Percentiles rank a stretch among this genome's conserved stretches.
Conservation (phyloP, 139 green algal genomes). For the Chlorella sp. region DNA sequence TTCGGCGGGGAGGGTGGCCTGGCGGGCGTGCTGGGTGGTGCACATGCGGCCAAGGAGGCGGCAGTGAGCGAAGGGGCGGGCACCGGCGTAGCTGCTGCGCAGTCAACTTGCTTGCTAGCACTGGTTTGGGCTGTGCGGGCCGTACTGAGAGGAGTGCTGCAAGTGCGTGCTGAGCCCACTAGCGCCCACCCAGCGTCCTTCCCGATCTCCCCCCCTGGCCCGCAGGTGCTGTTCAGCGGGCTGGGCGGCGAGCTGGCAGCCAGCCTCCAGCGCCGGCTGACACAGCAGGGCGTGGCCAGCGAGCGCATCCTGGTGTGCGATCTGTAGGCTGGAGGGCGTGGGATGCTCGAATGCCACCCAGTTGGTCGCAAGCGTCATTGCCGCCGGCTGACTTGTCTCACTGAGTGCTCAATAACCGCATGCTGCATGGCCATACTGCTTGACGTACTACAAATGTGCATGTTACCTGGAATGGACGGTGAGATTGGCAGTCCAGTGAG, state of each 20-base stretch:
- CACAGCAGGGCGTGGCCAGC: slow-evolving; percentile 57
- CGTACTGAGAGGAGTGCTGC: too few species aligned
- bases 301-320: slow-evolving; percentile 78
- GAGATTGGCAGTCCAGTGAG: too few species aligned
- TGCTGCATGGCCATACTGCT: not conserved
- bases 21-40: slow-evolving; percentile 4
- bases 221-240: slow-evolving; percentile 70
- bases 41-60: not conserved
- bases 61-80: slow-evolving; percentile 13
- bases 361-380: too few species aligned
- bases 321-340: too few species aligned
- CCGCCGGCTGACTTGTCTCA: not conserved
- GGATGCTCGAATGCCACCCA: too few species aligned
- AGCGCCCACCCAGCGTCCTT: too few species aligned
- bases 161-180: too few species aligned
- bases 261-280: slow-evolving; percentile 61
- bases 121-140: too few species aligned
- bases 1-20: slow-evolving; percentile 28
- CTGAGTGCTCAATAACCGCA: not conserved
- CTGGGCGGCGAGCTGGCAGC: slow-evolving; percentile 62
- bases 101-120: too few species aligned
- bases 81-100: too few species aligned
- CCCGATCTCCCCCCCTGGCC: too few species aligned
- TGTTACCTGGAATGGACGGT: not conserved
- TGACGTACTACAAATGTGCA: not conserved